Evolutionary conservation across 768 basidiomycete species (phyloP), one percentile per base, ranked within the genome.

Genomic region (Lentinus tigrinus): DNA sequence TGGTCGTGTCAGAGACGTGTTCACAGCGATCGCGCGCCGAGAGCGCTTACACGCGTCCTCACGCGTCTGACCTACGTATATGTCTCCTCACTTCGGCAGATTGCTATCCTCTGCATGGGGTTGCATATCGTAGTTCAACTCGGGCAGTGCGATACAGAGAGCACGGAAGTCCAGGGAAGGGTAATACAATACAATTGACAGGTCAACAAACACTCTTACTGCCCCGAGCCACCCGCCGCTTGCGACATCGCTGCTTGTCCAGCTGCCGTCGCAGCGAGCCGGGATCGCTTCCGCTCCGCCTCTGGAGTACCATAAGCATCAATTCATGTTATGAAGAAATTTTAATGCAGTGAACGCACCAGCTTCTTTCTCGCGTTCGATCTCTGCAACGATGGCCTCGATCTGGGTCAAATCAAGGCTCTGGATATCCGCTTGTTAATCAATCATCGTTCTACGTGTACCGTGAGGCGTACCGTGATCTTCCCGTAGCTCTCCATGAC

Each of bases 331-430:
- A 49, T 10, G 26, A 50, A 16, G 26, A 43, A 40, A 27, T 27
- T 31, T 6, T 6, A 31, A 34, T 28, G 31, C 9, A 34, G n/a
- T n/a, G 19, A 0, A 39, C 57, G 34, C 55, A 91, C 91, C 91
- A 36, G 89, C 89, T 77, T 98, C 97, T 78, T 98, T 99, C 79
- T 99, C 97, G 62, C 87, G 84, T 73, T 99, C 97, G 58, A 99
- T 98, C 49, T 92, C 91, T 47, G 85, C 76, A 7, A 98, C 97
- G 57, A 98, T 95, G 0, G 79, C 85, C 70, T 97, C 94, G 52
- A 99, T 95, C 72, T 98, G 91, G 0, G 85, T 62, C 9, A 93
- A 79, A 37, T 89, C 93, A 57, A 99, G 77, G 69, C 88, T 94
- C 95, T 98, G 68, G 38, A 27, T 3, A 40, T 23, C 1, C n/a